phyloP scores from a whole-genome alignment of 75 land plant genomes.

The Cunninghamia lanceolata region DNA sequence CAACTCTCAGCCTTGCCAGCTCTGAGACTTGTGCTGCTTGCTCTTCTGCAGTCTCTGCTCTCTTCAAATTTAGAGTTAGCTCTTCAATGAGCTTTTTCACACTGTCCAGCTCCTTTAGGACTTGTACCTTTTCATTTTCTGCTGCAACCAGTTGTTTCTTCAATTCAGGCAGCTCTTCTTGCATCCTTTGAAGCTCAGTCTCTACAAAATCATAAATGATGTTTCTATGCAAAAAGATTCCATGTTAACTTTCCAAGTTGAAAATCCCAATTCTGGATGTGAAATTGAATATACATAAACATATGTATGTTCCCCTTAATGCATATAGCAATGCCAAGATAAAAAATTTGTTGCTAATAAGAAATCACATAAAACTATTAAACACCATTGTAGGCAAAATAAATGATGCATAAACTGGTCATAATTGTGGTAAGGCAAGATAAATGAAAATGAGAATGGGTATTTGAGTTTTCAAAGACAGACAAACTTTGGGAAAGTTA shows the following conservation, averaged over 20 bases:
- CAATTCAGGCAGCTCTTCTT: constrained; percentile 43
- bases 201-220: constrained; percentile 36
- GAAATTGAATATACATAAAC: no score
- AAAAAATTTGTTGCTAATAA: no score
- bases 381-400: not conserved
- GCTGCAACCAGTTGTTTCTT: constrained; percentile 45
- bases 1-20: constrained; percentile 46
- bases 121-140: constrained; percentile 50
- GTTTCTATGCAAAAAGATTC: constrained; percentile 31
- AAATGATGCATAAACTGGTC: not conserved
- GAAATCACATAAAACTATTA: not conserved
- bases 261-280: not conserved
- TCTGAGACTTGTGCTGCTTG: constrained; percentile 63
- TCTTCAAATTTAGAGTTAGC: constrained; percentile 51
- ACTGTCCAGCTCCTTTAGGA: constrained; percentile 51
- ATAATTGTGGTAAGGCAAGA: no score
- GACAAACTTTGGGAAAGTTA: no score
- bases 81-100: constrained; percentile 56
- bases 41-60: constrained; percentile 49
- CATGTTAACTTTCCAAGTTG: not conserved
- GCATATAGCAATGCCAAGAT: not conserved
- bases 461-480: no score
- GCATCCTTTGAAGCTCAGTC: constrained; percentile 53
- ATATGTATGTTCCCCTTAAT: not conserved
- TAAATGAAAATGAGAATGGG: no score